These are phyloP conservation scores for Prunus persica DNA, from an alignment of 306 rosid species.

Conservation along the genomic window DNA sequence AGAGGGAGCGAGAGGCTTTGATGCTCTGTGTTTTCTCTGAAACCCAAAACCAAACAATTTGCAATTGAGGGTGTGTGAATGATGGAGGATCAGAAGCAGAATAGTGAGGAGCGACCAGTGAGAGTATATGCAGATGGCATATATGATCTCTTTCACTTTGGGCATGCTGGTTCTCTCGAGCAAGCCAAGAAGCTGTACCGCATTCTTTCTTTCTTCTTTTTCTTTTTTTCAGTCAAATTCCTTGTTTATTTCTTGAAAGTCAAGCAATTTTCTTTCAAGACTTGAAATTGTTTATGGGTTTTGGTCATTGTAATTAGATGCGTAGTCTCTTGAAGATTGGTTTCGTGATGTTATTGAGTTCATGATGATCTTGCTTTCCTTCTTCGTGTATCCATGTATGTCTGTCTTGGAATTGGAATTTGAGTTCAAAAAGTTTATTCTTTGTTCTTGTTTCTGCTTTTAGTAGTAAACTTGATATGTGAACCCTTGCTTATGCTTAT, in stretches of 20 bases:
- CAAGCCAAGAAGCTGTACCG: conserved; percentile 75
- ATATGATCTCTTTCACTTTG: conserved; percentile 97
- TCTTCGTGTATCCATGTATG: neutral
- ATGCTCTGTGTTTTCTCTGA: neutral
- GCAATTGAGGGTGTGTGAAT: neutral
- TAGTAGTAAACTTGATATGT: neutral
- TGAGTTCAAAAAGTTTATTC: neutral
- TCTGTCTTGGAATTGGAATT: neutral
- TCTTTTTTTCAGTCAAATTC: neutral
- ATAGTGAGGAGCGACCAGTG: conserved; percentile 42
- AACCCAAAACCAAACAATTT: neutral
- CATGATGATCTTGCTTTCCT: neutral
- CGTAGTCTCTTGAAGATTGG: neutral
- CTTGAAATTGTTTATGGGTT: neutral
- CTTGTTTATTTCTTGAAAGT: neutral
- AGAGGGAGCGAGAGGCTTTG: neutral
- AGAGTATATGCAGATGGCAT: conserved; percentile 96
- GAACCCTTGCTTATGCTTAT: neutral
- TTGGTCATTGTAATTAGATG: neutral
- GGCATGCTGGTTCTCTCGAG: conserved; percentile 98
- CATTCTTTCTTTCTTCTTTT: neutral
- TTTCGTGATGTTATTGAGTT: neutral
- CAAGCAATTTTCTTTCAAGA: neutral
- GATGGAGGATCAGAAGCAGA: neutral
- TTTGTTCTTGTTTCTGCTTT: neutral